A percentile compares a stretch with the other conserved stretches of the same genome.
Conservation (phyloP, 257 asterid species). For the Datura wrightii region DNA sequence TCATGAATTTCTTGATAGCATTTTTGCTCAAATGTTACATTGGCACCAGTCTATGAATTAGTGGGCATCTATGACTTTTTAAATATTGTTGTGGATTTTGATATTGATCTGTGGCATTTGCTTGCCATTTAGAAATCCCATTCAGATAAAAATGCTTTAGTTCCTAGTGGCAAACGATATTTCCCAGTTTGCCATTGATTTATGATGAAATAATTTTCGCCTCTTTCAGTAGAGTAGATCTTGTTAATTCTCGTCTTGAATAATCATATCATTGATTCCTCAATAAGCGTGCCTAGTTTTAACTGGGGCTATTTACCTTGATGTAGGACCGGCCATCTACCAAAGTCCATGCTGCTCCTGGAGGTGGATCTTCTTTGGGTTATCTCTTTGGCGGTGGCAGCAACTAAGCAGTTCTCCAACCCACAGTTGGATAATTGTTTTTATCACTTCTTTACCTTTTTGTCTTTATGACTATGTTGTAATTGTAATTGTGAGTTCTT, state of each 20-base stretch:
- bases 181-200: not conserved
- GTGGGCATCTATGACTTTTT: not conserved
- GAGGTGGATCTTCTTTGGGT: conserved; percentile 59
- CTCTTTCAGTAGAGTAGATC: not conserved
- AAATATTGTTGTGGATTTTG: not conserved
- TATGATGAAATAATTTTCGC: not conserved
- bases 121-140: not conserved
- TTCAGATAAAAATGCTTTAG: not conserved
- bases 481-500: conserved; percentile 14
- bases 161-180: not conserved
- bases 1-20: not conserved
- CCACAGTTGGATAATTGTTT: conserved; percentile 29
- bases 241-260: not conserved
- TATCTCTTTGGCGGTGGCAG: conserved; percentile 67
- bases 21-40: not conserved
- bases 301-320: conserved; percentile 5
- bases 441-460: not conserved
- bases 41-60: not conserved
- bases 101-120: not conserved
- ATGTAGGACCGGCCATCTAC: conserved; percentile 73
- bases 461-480: not conserved
- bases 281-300: not conserved
- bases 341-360: conserved; percentile 50
- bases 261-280: not conserved
- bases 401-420: conserved; percentile 37